Evolutionary conservation across 2,329 filamentous ascomycete genomes (phyloP).

Genomic region (Raffaelea arxii): DNA sequence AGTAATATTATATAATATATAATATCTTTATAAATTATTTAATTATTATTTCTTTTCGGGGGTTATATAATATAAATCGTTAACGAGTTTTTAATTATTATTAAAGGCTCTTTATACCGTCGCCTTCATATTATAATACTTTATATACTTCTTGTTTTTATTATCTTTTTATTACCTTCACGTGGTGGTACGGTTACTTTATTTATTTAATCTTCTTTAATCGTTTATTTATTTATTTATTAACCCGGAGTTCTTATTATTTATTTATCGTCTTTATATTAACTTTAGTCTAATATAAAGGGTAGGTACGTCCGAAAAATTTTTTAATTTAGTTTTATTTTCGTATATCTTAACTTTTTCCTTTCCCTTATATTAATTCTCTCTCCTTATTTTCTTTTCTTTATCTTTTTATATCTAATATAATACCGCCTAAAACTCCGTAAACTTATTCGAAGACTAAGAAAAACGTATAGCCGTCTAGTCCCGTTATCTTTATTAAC

Average conservation of each 20-base stretch:
- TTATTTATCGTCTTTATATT: no score
- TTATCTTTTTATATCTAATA: neutral
- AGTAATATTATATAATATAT: neutral
- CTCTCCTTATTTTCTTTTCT: neutral
- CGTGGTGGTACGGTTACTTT: neutral
- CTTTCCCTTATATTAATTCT: neutral
- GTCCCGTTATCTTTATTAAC: neutral
- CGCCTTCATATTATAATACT: neutral
- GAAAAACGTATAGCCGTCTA: neutral
- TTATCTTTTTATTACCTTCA: neutral
- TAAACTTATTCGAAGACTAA: neutral
- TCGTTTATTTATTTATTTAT: neutral
- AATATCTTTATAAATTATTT: neutral
- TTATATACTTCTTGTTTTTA: neutral
- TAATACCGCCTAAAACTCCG: neutral
- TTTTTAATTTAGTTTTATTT: neutral
- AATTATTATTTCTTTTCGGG: no score
- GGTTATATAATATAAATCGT: neutral
- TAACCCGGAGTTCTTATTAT: neutral
- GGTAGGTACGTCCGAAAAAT: neutral
- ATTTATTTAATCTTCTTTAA: neutral
- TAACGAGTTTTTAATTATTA: neutral
- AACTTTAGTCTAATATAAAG: neutral
- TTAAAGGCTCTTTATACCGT: no score
- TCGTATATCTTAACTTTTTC: neutral